phyloP scores from a whole-genome alignment of 1,139 yeast species.

The Lodderomyces metapsilosis region DNA sequence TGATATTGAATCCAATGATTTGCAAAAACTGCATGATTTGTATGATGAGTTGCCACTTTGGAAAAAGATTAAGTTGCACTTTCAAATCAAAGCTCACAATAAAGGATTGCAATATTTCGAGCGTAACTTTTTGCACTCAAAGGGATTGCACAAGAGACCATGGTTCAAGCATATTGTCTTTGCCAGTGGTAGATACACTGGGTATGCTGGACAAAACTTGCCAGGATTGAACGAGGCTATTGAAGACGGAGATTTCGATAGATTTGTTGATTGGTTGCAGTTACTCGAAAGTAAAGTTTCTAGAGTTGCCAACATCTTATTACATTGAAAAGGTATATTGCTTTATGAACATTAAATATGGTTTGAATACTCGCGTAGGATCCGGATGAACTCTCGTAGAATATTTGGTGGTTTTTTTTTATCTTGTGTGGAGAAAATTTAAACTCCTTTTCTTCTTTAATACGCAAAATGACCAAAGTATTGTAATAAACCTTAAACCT shows the following conservation, averaged over 20 bases:
- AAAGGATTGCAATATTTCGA: slow-evolving; percentile 55
- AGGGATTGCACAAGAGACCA: slow-evolving; percentile 65
- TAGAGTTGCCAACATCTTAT: slow-evolving; percentile 21
- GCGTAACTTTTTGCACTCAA: slow-evolving; percentile 58
- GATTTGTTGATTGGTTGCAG: slow-evolving; percentile 57
- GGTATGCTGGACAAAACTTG: slow-evolving; percentile 71
- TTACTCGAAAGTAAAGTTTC: slow-evolving; percentile 41
- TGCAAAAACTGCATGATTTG: slow-evolving; percentile 37
- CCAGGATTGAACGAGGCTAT: slow-evolving; percentile 81
- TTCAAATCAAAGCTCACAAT: slow-evolving; percentile 39
- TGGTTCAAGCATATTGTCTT: slow-evolving; percentile 87
- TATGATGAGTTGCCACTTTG: slow-evolving; percentile 35
- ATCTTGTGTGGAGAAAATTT: too few species aligned
- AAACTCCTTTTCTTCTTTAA: too few species aligned
- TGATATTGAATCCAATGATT: slow-evolving; percentile 33
- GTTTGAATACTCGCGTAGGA: too few species aligned
- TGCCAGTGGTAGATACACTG: slow-evolving; percentile 84
- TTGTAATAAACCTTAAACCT: too few species aligned
- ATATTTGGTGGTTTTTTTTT: too few species aligned
- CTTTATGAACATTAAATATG: neutral
- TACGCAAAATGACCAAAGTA: too few species aligned
- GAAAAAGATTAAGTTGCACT: slow-evolving; percentile 40
- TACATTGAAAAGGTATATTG: neutral
- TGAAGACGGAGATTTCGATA: slow-evolving; percentile 60
- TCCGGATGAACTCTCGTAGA: too few species aligned